Evolutionary conservation across 495 filamentous ascomycete species (phyloP).

Genomic region (Daldinia loculata): DNA sequence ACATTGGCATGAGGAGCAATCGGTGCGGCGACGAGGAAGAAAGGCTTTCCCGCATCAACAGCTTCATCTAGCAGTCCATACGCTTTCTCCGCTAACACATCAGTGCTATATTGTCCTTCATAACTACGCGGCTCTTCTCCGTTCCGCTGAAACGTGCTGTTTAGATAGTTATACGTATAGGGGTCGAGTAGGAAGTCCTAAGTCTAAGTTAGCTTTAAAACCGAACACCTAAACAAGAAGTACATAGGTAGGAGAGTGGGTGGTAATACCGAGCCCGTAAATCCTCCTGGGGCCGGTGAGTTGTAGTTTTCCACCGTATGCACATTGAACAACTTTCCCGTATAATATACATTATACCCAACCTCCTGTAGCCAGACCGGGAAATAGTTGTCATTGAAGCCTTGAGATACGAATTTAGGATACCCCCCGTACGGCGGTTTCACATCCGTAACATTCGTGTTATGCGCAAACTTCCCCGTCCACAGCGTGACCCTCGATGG

Average conservation of each 20-base stretch:
- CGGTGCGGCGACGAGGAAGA: conserved; percentile 69
- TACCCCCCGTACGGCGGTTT: conserved; percentile 70
- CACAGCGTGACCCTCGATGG: conserved; percentile 68
- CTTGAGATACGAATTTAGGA: conserved; percentile 69
- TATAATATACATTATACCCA: conserved; percentile 73
- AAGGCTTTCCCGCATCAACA: conserved; percentile 56
- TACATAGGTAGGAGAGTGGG: neutral
- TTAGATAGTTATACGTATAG: conserved; percentile 71
- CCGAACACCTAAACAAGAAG: neutral
- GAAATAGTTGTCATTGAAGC: conserved; percentile 69
- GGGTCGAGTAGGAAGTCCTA: conserved; percentile 73
- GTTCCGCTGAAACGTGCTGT: conserved; percentile 70
- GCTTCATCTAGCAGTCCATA: conserved; percentile 69
- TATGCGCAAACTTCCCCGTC: conserved; percentile 72
- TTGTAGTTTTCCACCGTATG: conserved; percentile 65
- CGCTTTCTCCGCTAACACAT: conserved; percentile 69
- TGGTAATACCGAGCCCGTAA: conserved; percentile 52
- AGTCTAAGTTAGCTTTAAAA: conserved; percentile 2
- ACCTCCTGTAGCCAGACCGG: conserved; percentile 71
- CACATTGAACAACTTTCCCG: conserved; percentile 72
- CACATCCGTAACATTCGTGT: conserved; percentile 76
- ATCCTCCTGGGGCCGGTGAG: conserved; percentile 62
- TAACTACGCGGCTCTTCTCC: conserved; percentile 62
- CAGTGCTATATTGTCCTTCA: conserved; percentile 64
- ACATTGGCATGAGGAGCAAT: conserved; percentile 71